Base-by-base conservation (phyloP, 345 rosid genomes). In the Hypericum androsaemum region DNA sequence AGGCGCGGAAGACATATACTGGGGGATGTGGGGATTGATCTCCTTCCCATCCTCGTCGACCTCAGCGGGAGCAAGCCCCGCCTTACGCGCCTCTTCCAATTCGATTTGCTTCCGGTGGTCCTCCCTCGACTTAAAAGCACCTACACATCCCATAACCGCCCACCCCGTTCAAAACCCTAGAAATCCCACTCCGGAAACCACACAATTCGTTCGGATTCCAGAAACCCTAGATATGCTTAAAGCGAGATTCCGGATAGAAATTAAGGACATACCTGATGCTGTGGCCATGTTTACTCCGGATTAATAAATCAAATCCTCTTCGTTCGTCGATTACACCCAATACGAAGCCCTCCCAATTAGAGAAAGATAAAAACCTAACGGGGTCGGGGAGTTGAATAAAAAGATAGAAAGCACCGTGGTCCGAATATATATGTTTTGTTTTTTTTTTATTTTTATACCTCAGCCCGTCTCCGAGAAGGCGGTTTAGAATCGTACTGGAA, bases 41-140 rank as follows among this genome's bases (percentile, higher is more conserved):
- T 79, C 79, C 53, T 77, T 82, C 38, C 83, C 81, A 83, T 76
- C 77, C 43, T 76, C 89, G 42, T 82, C 85, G 15, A 82, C 72
- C 74, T 82, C 86, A 40, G 83, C 85, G 1, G 85, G 83, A 0
- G 89, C 89, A 41, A 82, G 86, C 53, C 89, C 89, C 0, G 89
- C 89, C 64, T 79, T 79, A 37, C 85, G 81, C 0, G 89, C 83
- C 63, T 79, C 89, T 56, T 82, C 85, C 60, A 82, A 71, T 63
- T 79, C 86, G 58, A 82, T 62, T 54, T 79, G 89, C 62, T 79
- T 79, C 53, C 89, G 39, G 39, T 77, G 85, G 44, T 72, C 82
- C 73, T 79, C 82, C 63, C 84, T 74, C 2, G 80, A 82, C 50
- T 82, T 82, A 42, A 78, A 81, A 3, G 82, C 78, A 61, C 71